Conservation (phyloP, 106 monocot genomes). For the Vanilla planifolia region DNA sequence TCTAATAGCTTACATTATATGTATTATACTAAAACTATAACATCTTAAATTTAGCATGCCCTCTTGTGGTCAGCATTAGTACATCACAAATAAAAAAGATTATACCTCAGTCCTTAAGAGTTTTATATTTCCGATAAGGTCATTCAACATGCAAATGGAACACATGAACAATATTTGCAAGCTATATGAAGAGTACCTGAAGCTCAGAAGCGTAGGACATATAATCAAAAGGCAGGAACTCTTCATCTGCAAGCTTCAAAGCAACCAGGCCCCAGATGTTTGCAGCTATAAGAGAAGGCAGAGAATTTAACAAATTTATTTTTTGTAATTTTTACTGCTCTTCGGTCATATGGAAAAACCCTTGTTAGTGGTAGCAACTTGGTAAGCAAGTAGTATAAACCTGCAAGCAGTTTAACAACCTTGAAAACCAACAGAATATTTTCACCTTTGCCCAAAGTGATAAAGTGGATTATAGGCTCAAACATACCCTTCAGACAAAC, state of each 20-base stretch:
- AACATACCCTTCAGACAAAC: no score
- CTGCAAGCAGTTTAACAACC: no score
- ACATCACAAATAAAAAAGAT: background rate
- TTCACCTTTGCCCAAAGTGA: no score
- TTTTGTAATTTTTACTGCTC: no score
- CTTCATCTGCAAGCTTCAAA: slow-evolving; percentile 54
- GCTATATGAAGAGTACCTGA: slow-evolving; percentile 15
- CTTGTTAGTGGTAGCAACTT: no score
- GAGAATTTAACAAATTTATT: no score
- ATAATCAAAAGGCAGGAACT: slow-evolving; percentile 59
- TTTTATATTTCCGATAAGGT: background rate
- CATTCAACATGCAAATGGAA: background rate
- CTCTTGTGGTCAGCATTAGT: no score
- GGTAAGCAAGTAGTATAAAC: no score
- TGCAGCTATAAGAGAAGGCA: slow-evolving; percentile 23
- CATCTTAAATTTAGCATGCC: background rate
- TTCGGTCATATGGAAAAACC: no score
- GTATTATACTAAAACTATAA: background rate
- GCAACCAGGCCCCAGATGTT: slow-evolving; percentile 56
- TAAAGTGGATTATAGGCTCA: no score
- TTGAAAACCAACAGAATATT: no score
- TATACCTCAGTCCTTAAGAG: background rate
- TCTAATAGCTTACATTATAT: background rate
- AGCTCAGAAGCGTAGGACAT: slow-evolving; percentile 41
- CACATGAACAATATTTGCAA: background rate